Base-by-base conservation (phyloP, 768 basidiomycete genomes). In the Suillus spraguei region DNA sequence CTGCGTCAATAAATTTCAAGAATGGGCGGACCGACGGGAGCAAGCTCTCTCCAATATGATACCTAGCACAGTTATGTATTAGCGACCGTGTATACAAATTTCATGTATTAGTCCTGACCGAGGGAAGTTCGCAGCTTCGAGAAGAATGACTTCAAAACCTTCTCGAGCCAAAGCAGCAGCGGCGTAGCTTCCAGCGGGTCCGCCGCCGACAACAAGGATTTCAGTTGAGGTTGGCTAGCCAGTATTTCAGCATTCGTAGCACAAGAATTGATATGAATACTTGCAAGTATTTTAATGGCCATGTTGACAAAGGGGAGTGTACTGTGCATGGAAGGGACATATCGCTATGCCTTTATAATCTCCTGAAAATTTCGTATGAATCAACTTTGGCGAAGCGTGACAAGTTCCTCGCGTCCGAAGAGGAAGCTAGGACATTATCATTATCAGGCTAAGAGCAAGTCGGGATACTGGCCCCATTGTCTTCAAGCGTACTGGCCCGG, bases 1-100 rank as follows among this genome's bases (percentile, higher is more conserved):
- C 85, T 41, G 82, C 84, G 5, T 79, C 86, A 47, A 88, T 85
- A 70, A 84, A 87, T 44, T 83, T 78, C 66, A 86, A 76, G 67
- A 85, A 86, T 63, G 82, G 85, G 22, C 86, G 80, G 46, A 84
- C 74, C 7, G 86, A 87, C 5, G 87, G 85, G 64, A 88, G 85
- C 33, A 88, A 72, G 68, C 83, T 84, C 76, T 87, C 86, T 33
- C 86, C 86, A 59, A 85, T 74, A 70, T 85, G 84, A 69, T 86
- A 87, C 41, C 84, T 84, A 61, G 17, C 10, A 11, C 22, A 24
- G n/a, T 8, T 4, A 14, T 49, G 22, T 4, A 36, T 60, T 14
- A 41, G 22, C 8, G 22, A 56, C 28, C 17, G 17, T 17, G 8
- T 22, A 39, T 39, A 10, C 16, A 2, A 16, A 39, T 9, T 22